Conservation (phyloP, 2,329 filamentous ascomycete species). For the Hirsutella minnesotensis region DNA sequence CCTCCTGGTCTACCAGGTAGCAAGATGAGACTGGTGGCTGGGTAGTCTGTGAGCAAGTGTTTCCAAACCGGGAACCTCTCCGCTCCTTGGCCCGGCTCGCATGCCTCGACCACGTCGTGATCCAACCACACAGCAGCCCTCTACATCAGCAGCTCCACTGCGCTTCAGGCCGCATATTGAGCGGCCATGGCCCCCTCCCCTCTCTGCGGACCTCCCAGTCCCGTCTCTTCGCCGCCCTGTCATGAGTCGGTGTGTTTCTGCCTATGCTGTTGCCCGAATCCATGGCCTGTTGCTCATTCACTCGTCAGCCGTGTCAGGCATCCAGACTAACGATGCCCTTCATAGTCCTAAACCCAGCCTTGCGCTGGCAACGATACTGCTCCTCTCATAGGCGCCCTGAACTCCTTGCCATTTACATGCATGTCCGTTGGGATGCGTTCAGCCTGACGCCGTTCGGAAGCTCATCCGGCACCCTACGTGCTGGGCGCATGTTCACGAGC, state of each 20-base stretch:
- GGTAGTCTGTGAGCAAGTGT: background rate
- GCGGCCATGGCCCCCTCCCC: slow-evolving; percentile 14
- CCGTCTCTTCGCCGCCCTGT: slow-evolving; percentile 4
- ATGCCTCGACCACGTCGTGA: slow-evolving; percentile 6
- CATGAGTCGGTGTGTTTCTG: slow-evolving; percentile 24
- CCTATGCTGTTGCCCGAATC: slow-evolving; percentile 1
- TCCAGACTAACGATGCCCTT: background rate
- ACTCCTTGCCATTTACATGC: background rate
- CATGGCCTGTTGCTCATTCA: slow-evolving; percentile 10
- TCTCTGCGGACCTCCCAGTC: background rate
- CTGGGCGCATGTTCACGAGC: background rate
- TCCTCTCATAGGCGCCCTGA: background rate
- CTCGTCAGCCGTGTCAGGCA: background rate
- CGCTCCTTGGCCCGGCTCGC: slow-evolving; percentile 6
- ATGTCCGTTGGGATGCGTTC: background rate
- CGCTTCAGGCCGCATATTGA: slow-evolving; percentile 22
- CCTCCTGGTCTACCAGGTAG: background rate
- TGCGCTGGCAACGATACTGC: background rate
- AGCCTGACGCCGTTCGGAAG: background rate
- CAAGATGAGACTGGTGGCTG: background rate
- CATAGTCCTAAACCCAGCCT: background rate
- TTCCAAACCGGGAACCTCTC: background rate
- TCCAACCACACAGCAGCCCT: slow-evolving; percentile 13
- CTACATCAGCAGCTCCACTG: slow-evolving; percentile 19
- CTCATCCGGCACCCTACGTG: background rate